Conservation (phyloP, 129 eudicot species). For the Cynara cardunculus region DNA sequence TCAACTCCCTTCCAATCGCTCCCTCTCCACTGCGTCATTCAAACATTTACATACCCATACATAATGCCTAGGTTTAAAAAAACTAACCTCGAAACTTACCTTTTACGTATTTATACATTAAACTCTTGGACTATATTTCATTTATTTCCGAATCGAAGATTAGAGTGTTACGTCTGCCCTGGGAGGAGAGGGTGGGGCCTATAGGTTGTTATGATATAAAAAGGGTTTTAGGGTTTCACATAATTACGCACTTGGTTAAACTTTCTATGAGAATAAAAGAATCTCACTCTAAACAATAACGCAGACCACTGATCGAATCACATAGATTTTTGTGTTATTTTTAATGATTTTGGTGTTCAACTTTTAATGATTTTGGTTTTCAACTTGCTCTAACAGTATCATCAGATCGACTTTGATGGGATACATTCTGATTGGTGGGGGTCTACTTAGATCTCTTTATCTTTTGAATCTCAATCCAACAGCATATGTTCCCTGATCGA, state of each 20-base stretch:
- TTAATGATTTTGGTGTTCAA: not conserved
- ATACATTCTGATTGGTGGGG: not conserved
- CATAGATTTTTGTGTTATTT: not conserved
- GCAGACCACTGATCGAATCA: not conserved
- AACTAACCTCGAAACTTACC: not conserved
- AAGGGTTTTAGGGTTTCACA: not conserved
- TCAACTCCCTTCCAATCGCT: too few species aligned
- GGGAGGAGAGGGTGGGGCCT: not conserved
- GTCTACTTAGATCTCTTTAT: not conserved
- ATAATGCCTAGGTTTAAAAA: not conserved
- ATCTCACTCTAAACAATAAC: not conserved
- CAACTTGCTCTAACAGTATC: not conserved
- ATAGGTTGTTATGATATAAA: not conserved
- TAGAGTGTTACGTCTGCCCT: not conserved
- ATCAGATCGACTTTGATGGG: not conserved
- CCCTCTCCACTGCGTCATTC: too few species aligned
- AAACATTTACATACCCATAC: too few species aligned
- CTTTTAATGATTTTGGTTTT: not conserved
- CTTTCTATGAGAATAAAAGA: not conserved
- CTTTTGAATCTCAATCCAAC: slow-evolving; percentile 16
- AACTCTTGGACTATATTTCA: too few species aligned
- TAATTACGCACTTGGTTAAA: not conserved
- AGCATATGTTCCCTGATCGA: slow-evolving; percentile 1
- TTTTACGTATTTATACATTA: not conserved
- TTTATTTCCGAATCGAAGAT: too few species aligned